These are phyloP conservation scores for Trametes elegans DNA, from an alignment of 768 basidiomycete genomes.

Conservation along the genomic window DNA sequence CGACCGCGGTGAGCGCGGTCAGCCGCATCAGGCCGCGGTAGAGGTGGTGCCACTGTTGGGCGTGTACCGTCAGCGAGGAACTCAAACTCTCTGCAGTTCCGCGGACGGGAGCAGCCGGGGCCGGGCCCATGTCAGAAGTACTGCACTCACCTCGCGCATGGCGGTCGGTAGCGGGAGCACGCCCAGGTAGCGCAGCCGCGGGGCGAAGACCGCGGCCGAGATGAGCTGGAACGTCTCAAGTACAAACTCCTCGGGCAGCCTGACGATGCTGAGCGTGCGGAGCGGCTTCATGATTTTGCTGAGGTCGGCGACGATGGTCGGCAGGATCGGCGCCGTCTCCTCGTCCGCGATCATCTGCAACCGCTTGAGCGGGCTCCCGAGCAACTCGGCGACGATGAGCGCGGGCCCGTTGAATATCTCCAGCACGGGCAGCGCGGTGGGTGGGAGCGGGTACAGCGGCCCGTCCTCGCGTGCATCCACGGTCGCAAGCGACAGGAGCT, in stretches of 20 bases:
- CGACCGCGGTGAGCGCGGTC: slow-evolving; percentile 34
- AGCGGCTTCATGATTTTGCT: slow-evolving; percentile 30
- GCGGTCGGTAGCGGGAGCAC: slow-evolving; percentile 32
- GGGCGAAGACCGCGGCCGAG: slow-evolving; percentile 32
- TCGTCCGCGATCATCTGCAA: slow-evolving; percentile 47
- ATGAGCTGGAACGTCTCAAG: slow-evolving; percentile 33
- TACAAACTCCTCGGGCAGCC: slow-evolving; percentile 34
- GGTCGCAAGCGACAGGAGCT: slow-evolving; percentile 40
- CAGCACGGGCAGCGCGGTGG: slow-evolving; percentile 37
- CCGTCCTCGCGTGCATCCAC: slow-evolving; percentile 15
- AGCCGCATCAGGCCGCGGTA: slow-evolving; percentile 35
- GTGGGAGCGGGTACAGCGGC: slow-evolving; percentile 14
- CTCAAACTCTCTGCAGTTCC: slow-evolving; percentile 8
- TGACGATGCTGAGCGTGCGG: slow-evolving; percentile 36
- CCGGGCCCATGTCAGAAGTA: background rate
- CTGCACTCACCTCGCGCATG: slow-evolving; percentile 35
- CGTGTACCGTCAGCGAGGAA: slow-evolving; percentile 20
- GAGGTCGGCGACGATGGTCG: slow-evolving; percentile 34
- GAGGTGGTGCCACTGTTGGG: slow-evolving; percentile 32
- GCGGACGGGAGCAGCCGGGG: background rate
- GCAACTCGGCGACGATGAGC: slow-evolving; percentile 40
- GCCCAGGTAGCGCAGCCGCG: slow-evolving; percentile 39
- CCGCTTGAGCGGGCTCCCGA: slow-evolving; percentile 41
- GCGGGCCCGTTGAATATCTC: slow-evolving; percentile 46
- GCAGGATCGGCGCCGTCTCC: slow-evolving; percentile 29